Conservation (phyloP, 192 early-diverging fungal species). For the Glomus cerebriforme region DNA sequence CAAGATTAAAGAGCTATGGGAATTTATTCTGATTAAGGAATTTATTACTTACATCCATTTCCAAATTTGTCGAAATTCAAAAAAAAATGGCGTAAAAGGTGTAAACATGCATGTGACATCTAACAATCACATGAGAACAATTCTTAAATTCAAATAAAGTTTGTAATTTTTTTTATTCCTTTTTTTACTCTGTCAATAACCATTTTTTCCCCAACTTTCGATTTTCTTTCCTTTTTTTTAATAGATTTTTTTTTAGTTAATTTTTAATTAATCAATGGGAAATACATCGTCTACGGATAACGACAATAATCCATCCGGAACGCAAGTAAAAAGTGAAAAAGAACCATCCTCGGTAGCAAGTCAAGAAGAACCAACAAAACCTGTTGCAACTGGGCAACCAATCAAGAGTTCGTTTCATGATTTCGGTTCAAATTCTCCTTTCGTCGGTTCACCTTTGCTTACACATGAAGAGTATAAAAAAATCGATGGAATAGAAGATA, state of each 20-base stretch:
- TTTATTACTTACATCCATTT: too few relatives aligned
- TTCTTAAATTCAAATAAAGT: too few relatives aligned
- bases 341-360: not conserved
- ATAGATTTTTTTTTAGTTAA: not conserved
- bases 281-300: slow-evolving; percentile 1
- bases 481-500: slow-evolving; percentile 16
- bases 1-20: too few relatives aligned
- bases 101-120: too few relatives aligned
- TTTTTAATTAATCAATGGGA: slow-evolving; percentile 3
- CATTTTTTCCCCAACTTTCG: not conserved
- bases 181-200: too few relatives aligned
- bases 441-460: slow-evolving; percentile 26
- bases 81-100: too few relatives aligned
- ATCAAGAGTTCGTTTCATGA: slow-evolving; percentile 23
- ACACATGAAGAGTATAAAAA: slow-evolving; percentile 28
- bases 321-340: not conserved
- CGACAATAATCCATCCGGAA: not conserved
- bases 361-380: not conserved
- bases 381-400: not conserved
- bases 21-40: too few relatives aligned
- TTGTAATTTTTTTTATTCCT: too few relatives aligned
- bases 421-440: slow-evolving; percentile 22
- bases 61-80: not conserved
- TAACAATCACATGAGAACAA: too few relatives aligned
- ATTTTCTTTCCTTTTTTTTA: not conserved